Evolutionary conservation across 164 flowering plant genomes (phyloP).

Genomic region (Magnolia kwangsiensis): DNA sequence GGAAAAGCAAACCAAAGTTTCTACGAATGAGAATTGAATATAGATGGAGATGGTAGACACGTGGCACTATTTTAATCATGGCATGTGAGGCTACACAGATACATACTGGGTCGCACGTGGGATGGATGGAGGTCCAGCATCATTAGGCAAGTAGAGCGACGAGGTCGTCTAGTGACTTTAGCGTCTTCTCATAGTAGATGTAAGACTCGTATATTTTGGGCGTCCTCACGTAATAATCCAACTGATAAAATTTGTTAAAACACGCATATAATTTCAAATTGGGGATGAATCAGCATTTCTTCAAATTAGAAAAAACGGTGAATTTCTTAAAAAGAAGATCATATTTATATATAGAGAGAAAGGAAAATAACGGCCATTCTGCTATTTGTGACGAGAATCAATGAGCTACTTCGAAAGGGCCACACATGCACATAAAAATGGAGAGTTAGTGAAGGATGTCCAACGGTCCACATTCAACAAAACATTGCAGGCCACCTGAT

Average conservation of each 20-base stretch:
- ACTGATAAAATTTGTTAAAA: constrained; percentile 29
- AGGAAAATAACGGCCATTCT: too few relatives aligned
- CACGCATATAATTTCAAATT: background rate
- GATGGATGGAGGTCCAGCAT: background rate
- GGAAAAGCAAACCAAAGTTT: background rate
- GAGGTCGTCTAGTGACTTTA: constrained; percentile 69
- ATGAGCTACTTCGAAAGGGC: too few relatives aligned
- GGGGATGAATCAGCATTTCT: background rate
- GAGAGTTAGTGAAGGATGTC: too few relatives aligned
- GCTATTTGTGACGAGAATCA: too few relatives aligned
- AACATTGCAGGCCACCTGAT: too few relatives aligned
- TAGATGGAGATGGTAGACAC: background rate
- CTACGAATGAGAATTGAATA: background rate
- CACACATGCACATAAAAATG: too few relatives aligned
- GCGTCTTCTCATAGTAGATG: constrained; percentile 78
- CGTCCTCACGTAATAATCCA: constrained; percentile 65
- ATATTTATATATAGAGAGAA: too few relatives aligned
- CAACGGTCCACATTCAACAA: too few relatives aligned
- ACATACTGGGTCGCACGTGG: background rate
- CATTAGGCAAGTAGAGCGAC: constrained; percentile 54
- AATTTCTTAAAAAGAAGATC: too few relatives aligned
- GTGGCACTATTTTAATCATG: background rate
- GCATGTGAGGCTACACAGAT: background rate
- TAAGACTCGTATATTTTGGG: constrained; percentile 83
- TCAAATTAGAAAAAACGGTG: background rate